Evolutionary conservation across 768 basidiomycete genomes (phyloP).

Genomic region (Multifurca ochricompacta): DNA sequence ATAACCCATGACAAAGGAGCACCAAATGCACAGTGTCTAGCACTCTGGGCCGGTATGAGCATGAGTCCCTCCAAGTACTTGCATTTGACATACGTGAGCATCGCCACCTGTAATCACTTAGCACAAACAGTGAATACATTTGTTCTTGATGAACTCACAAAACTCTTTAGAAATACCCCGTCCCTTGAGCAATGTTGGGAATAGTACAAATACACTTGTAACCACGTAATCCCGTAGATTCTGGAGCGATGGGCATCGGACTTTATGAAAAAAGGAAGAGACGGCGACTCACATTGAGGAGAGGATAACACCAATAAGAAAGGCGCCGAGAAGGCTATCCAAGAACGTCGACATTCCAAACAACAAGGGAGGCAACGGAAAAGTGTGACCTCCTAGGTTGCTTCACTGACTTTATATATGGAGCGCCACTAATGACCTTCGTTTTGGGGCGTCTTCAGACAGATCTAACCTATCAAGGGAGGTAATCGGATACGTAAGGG

Average conservation of each 20-base stretch:
- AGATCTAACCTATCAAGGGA: background rate
- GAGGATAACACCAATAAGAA: constrained; percentile 2
- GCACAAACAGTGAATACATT: background rate
- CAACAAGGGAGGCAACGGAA: background rate
- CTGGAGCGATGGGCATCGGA: background rate
- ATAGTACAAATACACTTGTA: constrained; percentile 13
- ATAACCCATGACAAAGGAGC: constrained; percentile 7
- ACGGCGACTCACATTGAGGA: constrained; percentile 5
- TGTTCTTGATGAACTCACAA: constrained; percentile 5
- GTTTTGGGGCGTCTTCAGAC: background rate
- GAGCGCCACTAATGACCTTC: background rate
- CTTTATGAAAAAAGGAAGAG: background rate
- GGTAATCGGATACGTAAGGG: background rate
- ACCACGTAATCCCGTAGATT: constrained; percentile 11
- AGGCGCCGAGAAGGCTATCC: constrained; percentile 2
- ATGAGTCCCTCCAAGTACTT: too few relatives aligned
- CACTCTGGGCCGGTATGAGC: background rate
- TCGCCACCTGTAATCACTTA: constrained; percentile 3
- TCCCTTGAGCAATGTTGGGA: constrained; percentile 7
- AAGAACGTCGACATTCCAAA: background rate
- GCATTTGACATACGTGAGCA: background rate
- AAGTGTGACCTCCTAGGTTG: background rate
- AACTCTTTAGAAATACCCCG: background rate
- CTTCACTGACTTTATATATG: background rate
- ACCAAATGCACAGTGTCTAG: constrained; percentile 1